Evolutionary conservation across 1,284 basidiomycete genomes (phyloP), one percentile per base, ranked within the genome.

Genomic region (Laetiporus sulphureus): DNA sequence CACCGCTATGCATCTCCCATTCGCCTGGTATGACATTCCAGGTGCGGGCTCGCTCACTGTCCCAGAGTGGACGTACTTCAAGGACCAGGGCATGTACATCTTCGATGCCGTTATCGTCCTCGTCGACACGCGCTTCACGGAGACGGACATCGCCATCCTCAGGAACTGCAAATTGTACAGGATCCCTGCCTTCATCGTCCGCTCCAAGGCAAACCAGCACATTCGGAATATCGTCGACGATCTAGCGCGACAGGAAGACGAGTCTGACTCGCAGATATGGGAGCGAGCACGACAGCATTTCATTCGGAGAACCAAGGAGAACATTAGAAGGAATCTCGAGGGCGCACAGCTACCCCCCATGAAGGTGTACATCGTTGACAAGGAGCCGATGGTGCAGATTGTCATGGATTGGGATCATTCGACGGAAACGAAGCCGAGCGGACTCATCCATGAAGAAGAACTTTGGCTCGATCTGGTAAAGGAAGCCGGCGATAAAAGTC

Each of bases 31-130:
- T 18, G 41, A 42, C 21, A 24, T 42, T 0, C 41, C 41, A 1
- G 41, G 36, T 1, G 41, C 41, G 2, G 41, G 41, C 16, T 38
- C 36, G 15, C 31, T 42, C 3, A 22, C 23, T 1, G 23, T 25
- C 2, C 36, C 41, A 8, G 41, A 42, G 16, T 42, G 41, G 41
- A 15, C 32, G 5, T 38, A 38, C 36, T 42, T 42, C 36, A 38
- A 36, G 12, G 41, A 32, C 7, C 31, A 32, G 6, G 31, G 31
- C 7, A 11, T 32, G 15, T 32, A 32, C 31, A 18, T 32, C 31
- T 32, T 32, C 16, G 31, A 32, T 15, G 10, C 11, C 31, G 16
- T 32, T 15, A 32, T 32, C 15, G 36, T 42, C n/a, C 22, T 42
- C 18, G 32, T 38, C 36, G 41, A 42, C 31, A 36, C 18, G 16